Base-by-base conservation (phyloP, 148 eudicot species). In the Chenopodium berlandieri region DNA sequence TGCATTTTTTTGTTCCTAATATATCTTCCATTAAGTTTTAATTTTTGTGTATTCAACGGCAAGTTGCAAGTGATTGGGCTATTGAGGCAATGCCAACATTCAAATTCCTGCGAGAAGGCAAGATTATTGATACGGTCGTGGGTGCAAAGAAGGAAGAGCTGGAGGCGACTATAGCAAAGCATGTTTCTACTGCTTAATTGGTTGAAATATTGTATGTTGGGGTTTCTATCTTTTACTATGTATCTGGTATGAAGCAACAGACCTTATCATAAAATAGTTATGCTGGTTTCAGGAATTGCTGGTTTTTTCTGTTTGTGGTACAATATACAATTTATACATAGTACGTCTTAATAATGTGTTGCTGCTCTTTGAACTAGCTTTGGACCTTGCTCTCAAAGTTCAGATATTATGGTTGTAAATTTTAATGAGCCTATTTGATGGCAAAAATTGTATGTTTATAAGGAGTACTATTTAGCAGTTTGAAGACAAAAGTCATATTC, bases 31-130 rank as follows among this genome's bases (percentile, higher is more conserved):
- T 63, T 66, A 20, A 46, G 22, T 34, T 17, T 58, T 82, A 81
- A 27, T 46, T 11, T 60, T 37, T 23, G 8, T n/a, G 30, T 25
- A 31, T 17, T 44, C 8, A 46, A 66, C 86, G 90, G 93, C 25
- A 83, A 20, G 82, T 92, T 76, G 91, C 91, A 17, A 7, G 65
- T 58, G 90, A 90, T 30, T 89, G 88, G 89, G 88, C 86, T 30
- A 87, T 92, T 56, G 91, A 92, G 85, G 90, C 91, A 20, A 90
- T 90, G 96, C 96, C 97, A 8, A 92, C 97, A 9, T 92, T 92
- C 85, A 76, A 89, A 82, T 85, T 91, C 67, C 75, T 92, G 74
- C 88, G 81, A 74, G 92, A 86, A 17, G 94, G 93, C 62, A 87
- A 78, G 70, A 82, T 87, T 9, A 71, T 90, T 52, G 90, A 81